Evolutionary conservation across 306 rosid genomes (phyloP).

Genomic region (Alnus glutinosa): DNA sequence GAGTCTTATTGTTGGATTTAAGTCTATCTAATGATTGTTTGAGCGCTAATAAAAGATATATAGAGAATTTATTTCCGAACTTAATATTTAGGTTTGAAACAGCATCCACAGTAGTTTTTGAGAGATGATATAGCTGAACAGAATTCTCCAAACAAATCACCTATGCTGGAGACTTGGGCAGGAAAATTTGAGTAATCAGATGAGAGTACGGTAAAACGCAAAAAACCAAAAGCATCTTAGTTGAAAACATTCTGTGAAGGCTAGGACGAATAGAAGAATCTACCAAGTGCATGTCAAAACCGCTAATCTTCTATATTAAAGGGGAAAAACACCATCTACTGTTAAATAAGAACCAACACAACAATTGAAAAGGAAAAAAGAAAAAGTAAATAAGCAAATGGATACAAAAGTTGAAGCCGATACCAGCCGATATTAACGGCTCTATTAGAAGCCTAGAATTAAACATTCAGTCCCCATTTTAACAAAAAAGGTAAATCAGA

Average conservation of each 20-base stretch:
- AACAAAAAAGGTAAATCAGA: no score
- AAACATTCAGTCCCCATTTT: neutral
- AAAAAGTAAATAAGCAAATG: neutral
- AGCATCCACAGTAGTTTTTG: neutral
- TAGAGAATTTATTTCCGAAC: no score
- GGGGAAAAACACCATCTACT: neutral
- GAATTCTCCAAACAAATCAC: neutral
- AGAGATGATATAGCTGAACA: neutral
- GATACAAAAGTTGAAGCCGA: neutral
- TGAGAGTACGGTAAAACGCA: neutral
- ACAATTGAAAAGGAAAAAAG: neutral
- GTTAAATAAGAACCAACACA: neutral
- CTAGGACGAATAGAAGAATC: neutral
- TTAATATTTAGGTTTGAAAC: no score
- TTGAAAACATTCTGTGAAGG: neutral
- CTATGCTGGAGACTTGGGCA: neutral
- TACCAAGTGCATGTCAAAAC: neutral
- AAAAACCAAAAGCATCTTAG: neutral
- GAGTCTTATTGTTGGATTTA: no score
- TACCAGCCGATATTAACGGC: neutral
- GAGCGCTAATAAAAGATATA: no score
- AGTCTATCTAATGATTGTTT: no score
- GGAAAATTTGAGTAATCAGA: neutral
- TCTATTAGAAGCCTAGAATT: neutral
- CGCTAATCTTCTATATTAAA: neutral